These are phyloP conservation scores for Lobosporangium transversale DNA, from an alignment of 192 early-diverging fungal genomes.

Conservation along the genomic window DNA sequence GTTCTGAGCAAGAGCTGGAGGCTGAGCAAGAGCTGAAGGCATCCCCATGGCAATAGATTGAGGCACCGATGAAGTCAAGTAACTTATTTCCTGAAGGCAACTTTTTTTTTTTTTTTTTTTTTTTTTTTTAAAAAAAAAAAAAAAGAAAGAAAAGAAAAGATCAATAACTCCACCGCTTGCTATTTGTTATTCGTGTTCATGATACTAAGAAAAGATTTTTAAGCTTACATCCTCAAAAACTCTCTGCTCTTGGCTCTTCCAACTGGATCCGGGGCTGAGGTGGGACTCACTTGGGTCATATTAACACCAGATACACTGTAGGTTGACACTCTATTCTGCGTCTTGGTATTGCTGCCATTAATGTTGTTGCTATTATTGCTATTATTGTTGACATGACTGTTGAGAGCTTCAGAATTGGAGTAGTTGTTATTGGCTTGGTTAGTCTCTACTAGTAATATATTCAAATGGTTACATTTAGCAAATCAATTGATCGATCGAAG, in stretches of 20 bases:
- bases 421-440: constrained; percentile 8
- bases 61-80: constrained; percentile 41
- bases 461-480: background rate
- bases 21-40: constrained; percentile 26
- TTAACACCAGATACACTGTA: constrained; percentile 33
- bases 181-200: too few relatives aligned
- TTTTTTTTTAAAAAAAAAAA: background rate
- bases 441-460: constrained; percentile 6
- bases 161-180: too few relatives aligned
- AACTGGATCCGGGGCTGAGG: constrained; percentile 28
- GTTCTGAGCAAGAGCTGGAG: constrained; percentile 10
- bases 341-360: constrained; percentile 19
- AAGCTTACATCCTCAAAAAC: constrained; percentile 48
- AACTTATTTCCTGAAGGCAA: constrained; percentile 50
- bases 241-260: constrained; percentile 53
- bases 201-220: too few relatives aligned
- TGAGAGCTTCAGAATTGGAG: background rate
- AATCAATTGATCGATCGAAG: too few relatives aligned
- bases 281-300: constrained; percentile 51
- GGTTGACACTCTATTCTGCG: constrained; percentile 48
- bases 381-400: constrained; percentile 5
- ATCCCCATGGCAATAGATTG: constrained; percentile 25
- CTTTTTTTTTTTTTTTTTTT: background rate
- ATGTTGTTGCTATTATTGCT: constrained; percentile 7
- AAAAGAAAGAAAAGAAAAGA: background rate